Evolutionary conservation across 83 land plant genomes (phyloP), one percentile per base, ranked within the genome.

Genomic region (Larix sibirica): DNA sequence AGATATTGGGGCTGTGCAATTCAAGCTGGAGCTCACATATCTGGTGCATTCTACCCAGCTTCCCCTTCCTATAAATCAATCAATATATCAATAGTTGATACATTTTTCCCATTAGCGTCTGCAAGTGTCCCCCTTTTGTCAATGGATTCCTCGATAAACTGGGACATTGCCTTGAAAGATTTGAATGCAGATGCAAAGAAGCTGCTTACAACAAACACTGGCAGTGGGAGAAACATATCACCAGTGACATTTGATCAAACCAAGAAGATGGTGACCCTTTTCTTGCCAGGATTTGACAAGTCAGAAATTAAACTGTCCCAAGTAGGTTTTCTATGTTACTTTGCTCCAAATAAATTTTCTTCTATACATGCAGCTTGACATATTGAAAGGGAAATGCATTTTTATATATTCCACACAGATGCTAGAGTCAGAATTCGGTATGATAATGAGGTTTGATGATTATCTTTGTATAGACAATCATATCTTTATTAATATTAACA

Each of bases 1-100:
- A 95, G 98, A 24, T 95, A 95, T 83, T 97, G 99, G 99, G 99
- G 98, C 9, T 97, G 98, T 87, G 91, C 98, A 79, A 88, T 92
- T 63, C 99, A 97, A 90, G 96, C 98, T 81, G 99, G 99, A 61
- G 79, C 88, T 47, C 89, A 91, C 21, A 88, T 97, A 61, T 86
- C 90, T 76, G 99, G 99, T 65, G 90, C 93, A 64, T 82, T 95
- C 81, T 78, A 90, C 64, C 79, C 86, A 26, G 83, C 86, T 54
- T 61, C 85, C 62, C 77, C 64, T 54, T 28, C 82, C 50, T 24
- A 6, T 8, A 78, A 65, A 67, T 62, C 14, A 23, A 58, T 73
- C 21, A 59, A 47, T 69, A 38, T 50, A 36, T 36, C 87, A 36
- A 66, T 71, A 0, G 83, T 82, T 64, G 82, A 91, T 47, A 79